phyloP scores from a whole-genome alignment of 202 grass and related monocot species.

The Schoenoplectus triqueter region DNA sequence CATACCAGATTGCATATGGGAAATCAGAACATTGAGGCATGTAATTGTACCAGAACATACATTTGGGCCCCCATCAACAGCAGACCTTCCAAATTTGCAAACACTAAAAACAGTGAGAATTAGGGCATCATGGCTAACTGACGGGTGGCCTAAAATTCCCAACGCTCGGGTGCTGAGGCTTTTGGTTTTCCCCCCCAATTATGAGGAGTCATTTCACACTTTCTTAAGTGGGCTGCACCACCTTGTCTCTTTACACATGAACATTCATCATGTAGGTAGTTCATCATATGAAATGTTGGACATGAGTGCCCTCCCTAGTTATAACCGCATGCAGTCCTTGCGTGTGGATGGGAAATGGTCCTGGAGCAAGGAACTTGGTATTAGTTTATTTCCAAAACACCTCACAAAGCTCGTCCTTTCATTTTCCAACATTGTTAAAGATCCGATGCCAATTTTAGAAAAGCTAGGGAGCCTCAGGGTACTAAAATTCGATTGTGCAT shows the following conservation, averaged over 20 bases:
- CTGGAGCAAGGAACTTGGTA: not conserved
- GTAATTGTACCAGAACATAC: slow-evolving; percentile 10
- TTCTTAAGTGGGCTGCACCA: not conserved
- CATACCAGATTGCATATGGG: slow-evolving; percentile 12
- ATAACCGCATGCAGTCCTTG: slow-evolving; percentile 21
- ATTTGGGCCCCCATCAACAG: not conserved
- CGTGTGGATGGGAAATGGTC: not conserved
- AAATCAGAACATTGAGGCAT: slow-evolving; percentile 30
- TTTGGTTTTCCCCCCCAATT: not conserved
- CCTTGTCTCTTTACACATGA: slow-evolving; percentile 15
- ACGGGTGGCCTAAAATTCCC: slow-evolving; percentile 19
- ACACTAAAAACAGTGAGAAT: not conserved
- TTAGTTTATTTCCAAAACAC: slow-evolving; percentile 8
- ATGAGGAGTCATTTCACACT: slow-evolving; percentile 13
- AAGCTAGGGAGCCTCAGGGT: slow-evolving; percentile 18
- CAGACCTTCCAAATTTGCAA: not conserved
- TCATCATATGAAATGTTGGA: slow-evolving; percentile 4
- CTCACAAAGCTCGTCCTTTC: slow-evolving; percentile 24
- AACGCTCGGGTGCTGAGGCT: not conserved
- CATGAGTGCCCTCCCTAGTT: not conserved
- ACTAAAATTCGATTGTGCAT: slow-evolving; percentile 12
- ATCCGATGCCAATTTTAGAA: slow-evolving; percentile 24
- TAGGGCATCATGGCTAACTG: not conserved
- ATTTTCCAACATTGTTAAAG: not conserved
- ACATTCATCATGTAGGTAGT: not conserved